phyloP scores from a whole-genome alignment of 768 basidiomycete genomes.

The Psilocybe subaeruginosa region DNA sequence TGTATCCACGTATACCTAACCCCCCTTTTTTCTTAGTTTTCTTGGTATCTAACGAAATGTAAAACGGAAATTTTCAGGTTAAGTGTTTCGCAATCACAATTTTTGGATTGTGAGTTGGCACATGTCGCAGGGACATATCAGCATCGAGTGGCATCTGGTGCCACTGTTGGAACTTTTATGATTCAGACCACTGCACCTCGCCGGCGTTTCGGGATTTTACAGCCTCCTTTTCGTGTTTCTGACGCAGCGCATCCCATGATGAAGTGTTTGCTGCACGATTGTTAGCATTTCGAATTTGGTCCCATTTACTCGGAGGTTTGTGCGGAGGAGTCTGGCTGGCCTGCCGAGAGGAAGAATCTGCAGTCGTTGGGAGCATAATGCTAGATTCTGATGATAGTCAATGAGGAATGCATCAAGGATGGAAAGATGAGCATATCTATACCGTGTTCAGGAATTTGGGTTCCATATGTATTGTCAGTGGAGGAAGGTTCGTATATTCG shows the following conservation, averaged over 20 bases:
- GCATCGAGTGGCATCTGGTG: background rate
- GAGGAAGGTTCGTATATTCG: conserved; percentile 23
- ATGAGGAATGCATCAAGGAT: background rate
- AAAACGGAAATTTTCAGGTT: background rate
- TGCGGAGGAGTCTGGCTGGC: conserved; percentile 10
- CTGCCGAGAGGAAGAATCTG: conserved; percentile 4
- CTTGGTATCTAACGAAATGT: background rate
- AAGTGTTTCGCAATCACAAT: background rate
- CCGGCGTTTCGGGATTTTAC: conserved; percentile 17
- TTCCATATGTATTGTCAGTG: conserved; percentile 11
- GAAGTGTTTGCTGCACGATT: conserved; percentile 44
- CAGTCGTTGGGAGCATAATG: conserved; percentile 13
- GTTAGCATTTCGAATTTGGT: conserved; percentile 64
- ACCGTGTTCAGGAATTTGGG: conserved; percentile 10
- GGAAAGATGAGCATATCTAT: background rate
- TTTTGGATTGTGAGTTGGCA: background rate
- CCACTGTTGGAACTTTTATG: background rate
- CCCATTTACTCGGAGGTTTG: conserved; percentile 54
- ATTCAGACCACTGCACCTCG: conserved; percentile 7
- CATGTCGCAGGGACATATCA: background rate
- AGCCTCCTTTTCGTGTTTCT: conserved; percentile 49
- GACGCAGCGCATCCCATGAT: conserved; percentile 71
- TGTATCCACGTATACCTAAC: background rate
- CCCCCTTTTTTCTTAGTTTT: background rate
- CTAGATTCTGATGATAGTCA: conserved; percentile 12